Evolutionary conservation across 805 yeast genomes (phyloP).

Genomic region (Aciculoconidium aculeatum): DNA sequence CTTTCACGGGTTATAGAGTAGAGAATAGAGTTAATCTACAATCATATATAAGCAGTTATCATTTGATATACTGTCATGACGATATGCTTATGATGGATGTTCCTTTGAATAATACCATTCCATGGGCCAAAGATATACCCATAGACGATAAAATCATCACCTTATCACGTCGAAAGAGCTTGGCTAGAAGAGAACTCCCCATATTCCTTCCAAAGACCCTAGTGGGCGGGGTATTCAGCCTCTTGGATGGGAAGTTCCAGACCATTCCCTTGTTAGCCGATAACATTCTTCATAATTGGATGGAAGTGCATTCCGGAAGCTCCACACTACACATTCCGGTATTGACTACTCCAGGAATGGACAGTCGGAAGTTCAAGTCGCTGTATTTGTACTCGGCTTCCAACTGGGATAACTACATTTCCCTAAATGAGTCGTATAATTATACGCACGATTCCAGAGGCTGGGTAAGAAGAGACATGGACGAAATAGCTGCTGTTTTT

Average conservation of each 20-base stretch:
- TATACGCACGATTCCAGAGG: conserved; percentile 12
- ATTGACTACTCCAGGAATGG: conserved; percentile 23
- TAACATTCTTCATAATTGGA: conserved; percentile 20
- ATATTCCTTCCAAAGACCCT: conserved; percentile 21
- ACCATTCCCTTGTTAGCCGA: conserved; percentile 23
- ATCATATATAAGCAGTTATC: conserved; percentile 12
- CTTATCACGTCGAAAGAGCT: conserved; percentile 18
- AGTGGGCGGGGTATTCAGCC: conserved; percentile 21
- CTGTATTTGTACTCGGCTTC: background rate
- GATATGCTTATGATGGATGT: conserved; percentile 19
- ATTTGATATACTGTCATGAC: conserved; percentile 25
- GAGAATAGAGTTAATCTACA: conserved; percentile 17
- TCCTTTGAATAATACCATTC: conserved; percentile 14
- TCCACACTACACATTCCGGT: conserved; percentile 23
- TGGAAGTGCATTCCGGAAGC: conserved; percentile 17
- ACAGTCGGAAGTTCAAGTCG: conserved; percentile 11
- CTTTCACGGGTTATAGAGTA: conserved; percentile 22
- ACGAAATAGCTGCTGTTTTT: conserved; percentile 1
- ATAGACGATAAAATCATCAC: conserved; percentile 6
- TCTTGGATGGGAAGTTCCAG: background rate
- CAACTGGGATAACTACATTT: conserved; percentile 17
- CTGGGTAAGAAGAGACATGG: conserved; percentile 7
- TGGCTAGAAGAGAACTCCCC: conserved; percentile 17
- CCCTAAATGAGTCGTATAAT: conserved; percentile 15
- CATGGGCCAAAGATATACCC: conserved; percentile 16